These are phyloP conservation scores for Porpolomopsis calyptriformis DNA, from an alignment of 768 basidiomycete genomes.

Conservation along the genomic window DNA sequence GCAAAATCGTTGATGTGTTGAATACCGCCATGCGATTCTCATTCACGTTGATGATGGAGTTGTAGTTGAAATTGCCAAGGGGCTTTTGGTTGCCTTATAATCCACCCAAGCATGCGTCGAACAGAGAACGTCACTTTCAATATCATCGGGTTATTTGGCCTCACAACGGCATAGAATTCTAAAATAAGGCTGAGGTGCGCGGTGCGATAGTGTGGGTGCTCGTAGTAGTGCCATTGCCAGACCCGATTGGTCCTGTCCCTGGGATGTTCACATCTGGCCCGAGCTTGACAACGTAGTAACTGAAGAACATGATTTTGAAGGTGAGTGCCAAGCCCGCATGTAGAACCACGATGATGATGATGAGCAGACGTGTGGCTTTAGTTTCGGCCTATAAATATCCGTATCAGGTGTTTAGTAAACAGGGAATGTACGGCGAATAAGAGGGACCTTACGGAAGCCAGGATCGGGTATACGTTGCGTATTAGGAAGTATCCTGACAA, in stretches of 20 bases:
- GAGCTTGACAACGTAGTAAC: slow-evolving; percentile 35
- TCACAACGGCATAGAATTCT: no score
- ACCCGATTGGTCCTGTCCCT: not conserved
- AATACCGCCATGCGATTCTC: no score
- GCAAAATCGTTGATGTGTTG: no score
- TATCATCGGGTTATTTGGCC: no score
- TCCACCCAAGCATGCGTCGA: no score
- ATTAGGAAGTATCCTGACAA: slow-evolving; percentile 84
- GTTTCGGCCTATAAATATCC: slow-evolving; percentile 56
- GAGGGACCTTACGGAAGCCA: slow-evolving; percentile 59
- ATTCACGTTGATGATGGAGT: no score
- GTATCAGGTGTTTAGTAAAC: not conserved
- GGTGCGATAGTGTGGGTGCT: not conserved
- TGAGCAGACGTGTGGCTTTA: slow-evolving; percentile 74
- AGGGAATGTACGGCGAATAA: not conserved
- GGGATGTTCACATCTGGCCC: slow-evolving; percentile 3
- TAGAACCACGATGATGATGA: slow-evolving; percentile 61
- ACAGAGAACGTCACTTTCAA: no score
- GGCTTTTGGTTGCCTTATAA: no score
- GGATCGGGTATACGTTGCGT: slow-evolving; percentile 80
- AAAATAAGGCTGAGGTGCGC: no score
- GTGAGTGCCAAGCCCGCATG: slow-evolving; percentile 76
- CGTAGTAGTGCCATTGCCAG: not conserved
- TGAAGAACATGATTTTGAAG: slow-evolving; percentile 70
- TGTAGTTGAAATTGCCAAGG: no score